Evolutionary conservation across 371 early-diverging fungal genomes (phyloP), one percentile per base, ranked within the genome.

Genomic region (Mortierella sp.): DNA sequence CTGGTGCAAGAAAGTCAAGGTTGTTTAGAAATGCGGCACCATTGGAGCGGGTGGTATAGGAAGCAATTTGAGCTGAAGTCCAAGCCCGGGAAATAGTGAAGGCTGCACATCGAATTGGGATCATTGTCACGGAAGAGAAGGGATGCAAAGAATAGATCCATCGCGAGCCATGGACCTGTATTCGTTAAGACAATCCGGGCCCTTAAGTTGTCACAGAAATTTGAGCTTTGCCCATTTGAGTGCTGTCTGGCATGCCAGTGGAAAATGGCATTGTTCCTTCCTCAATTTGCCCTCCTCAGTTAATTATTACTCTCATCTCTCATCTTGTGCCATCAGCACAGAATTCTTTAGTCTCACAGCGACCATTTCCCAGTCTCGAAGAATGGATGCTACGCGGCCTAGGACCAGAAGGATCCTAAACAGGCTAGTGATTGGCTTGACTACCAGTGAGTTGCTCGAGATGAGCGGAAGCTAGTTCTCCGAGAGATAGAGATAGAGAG

Each of bases 1-100:
- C 28, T 22, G 77, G 77, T 16, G 71, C 72, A 20, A 77, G 72
- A 54, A 77, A 77, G 39, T 72, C 77, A 57, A 77, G 72, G 35
- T 60, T 77, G 64, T 59, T 68, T 51, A 72, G 61, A 37, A 71
- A 77, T 63, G 77, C 72, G 16, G 68, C 67, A 37, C 77, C 77
- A 39, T 68, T 77, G 39, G 77, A 77, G 18, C 77, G 73, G 30
- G 72, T 65, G 18, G 77, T 68, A 26, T 77, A 77, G 45, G 61
- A 32, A 5, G 69, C 64, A 18, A 26, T 10, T 24, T 26, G 58
- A 10, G 71, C 45, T 16, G 70, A n/a, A 22, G 5, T 26, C 58
- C 43, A 11, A 10, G 30, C 55, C 58, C 52, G 55, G 61, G 58
- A 30, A 40, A 77, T 20, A 47, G 59, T 30, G 30, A 51, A 68